phyloP scores from a whole-genome alignment of 495 filamentous ascomycete species.

The Neurospora sp. region DNA sequence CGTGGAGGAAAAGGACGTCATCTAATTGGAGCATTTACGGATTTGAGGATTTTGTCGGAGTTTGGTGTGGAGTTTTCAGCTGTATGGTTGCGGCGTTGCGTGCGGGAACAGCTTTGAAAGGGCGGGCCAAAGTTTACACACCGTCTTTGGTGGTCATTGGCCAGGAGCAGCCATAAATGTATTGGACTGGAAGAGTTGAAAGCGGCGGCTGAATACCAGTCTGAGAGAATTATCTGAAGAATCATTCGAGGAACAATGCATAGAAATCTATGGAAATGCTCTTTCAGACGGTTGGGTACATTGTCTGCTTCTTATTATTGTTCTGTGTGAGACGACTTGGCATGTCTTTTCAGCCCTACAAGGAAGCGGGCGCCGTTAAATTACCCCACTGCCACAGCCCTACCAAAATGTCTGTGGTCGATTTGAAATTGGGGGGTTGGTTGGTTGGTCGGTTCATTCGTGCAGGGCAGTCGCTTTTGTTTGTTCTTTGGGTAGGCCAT shows the following conservation, averaged over 20 bases:
- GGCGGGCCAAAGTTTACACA: neutral
- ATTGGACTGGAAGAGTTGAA: neutral
- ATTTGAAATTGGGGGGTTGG: neutral
- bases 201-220: neutral
- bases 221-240: neutral
- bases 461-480: neutral
- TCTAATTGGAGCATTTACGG: neutral
- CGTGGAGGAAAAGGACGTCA: neutral
- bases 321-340: neutral
- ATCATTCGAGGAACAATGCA: neutral
- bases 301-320: neutral
- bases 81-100: neutral
- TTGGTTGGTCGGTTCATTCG: neutral
- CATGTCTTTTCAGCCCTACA: neutral
- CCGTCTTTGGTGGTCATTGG: neutral
- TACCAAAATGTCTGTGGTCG: neutral
- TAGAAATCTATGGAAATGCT: neutral
- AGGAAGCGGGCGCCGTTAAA: neutral
- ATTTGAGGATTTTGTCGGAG: neutral
- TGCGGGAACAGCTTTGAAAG: neutral
- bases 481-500: neutral
- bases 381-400: neutral
- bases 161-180: neutral
- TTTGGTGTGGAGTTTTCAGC: neutral
- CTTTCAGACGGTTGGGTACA: neutral